Base-by-base conservation (phyloP, 2,329 filamentous ascomycete species). In the Dactylellina sp. region DNA sequence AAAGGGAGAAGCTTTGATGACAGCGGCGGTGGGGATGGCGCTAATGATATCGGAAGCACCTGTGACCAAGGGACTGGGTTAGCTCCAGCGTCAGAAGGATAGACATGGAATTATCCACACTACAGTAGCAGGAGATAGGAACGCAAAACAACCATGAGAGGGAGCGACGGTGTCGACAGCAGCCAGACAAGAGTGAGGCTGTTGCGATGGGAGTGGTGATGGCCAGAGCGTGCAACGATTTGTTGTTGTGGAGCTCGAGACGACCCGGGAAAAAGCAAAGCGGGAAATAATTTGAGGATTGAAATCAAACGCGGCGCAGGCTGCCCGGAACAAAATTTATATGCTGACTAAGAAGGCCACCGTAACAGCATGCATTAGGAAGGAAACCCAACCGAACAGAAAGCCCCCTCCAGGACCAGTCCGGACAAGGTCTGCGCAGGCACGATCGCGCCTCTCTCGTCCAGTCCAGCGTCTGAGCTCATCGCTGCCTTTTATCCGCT, bases 251-350 rank as follows among this genome's bases (percentile, higher is more conserved):
- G 72, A 59, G 62, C 44, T 56, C 60, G 61, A 72, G 55, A 72
- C 53, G 60, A 75, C 70, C 46, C 25, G n/a, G 25, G 53, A 74
- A 74, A 74, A 74, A 74, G 55, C 55, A 66, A 74, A 53, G 39
- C 37, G 39, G 49, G 44, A 60, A 74, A 74, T 74, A 66, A 74
- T 61, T 74, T 74, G 70, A 74, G 70, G 70, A 74, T 66, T 74
- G 70, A 74, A 74, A 74, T 74, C 70, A 74, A 74, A 74, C 70
- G 49, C 70, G 53, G 53, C 61, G 61, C 50, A 28, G 32, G 53
- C 32, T 49, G 39, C 47, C 39, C 35, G 49, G 61, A 42, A 24
- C 35, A 74, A 74, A 74, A 74, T 74, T 74, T 74, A 74, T 74
- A 74, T 66, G 70, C 70, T 74, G 70, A 74, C 70, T 74, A 74